Conservation (phyloP, 2,329 filamentous ascomycete species). For the Aspergillus amoenus region DNA sequence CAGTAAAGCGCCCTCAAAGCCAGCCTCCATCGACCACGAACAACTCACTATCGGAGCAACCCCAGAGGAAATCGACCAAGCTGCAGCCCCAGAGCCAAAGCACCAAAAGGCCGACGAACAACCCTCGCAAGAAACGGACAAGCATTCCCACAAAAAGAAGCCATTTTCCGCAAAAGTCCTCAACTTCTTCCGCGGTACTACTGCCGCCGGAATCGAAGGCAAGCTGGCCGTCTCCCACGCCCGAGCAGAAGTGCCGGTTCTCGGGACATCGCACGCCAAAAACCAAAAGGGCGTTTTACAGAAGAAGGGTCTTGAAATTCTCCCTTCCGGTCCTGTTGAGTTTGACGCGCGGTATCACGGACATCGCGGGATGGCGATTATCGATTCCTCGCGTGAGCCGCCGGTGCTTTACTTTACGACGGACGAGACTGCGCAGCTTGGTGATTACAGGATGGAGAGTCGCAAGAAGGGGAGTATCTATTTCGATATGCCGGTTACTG, state of each 20-base stretch:
- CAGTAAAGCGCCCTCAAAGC: neutral
- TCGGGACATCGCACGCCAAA: constrained; percentile 62
- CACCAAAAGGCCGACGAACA: constrained; percentile 25
- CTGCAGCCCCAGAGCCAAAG: constrained; percentile 44
- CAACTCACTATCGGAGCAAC: constrained; percentile 62
- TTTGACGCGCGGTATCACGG: constrained; percentile 72
- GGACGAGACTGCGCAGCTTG: constrained; percentile 27
- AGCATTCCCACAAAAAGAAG: constrained; percentile 28
- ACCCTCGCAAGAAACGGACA: neutral
- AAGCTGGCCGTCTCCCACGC: constrained; percentile 69
- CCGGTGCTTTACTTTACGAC: constrained; percentile 62
- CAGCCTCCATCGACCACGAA: constrained; percentile 52
- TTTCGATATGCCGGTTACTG: constrained; percentile 69
- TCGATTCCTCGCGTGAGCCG: constrained; percentile 49
- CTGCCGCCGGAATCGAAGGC: constrained; percentile 71
- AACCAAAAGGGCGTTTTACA: constrained; percentile 68
- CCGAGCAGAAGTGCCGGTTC: constrained; percentile 53
- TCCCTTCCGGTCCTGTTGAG: constrained; percentile 62
- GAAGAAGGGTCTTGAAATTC: constrained; percentile 57
- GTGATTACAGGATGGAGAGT: constrained; percentile 50
- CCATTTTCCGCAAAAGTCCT: constrained; percentile 51
- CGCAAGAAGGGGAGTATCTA: constrained; percentile 56
- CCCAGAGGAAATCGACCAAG: constrained; percentile 64
- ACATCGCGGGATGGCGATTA: constrained; percentile 69
- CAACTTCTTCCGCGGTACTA: constrained; percentile 55